Evolutionary conservation across 805 yeast species (phyloP).

Genomic region (Barnettozyma populi): DNA sequence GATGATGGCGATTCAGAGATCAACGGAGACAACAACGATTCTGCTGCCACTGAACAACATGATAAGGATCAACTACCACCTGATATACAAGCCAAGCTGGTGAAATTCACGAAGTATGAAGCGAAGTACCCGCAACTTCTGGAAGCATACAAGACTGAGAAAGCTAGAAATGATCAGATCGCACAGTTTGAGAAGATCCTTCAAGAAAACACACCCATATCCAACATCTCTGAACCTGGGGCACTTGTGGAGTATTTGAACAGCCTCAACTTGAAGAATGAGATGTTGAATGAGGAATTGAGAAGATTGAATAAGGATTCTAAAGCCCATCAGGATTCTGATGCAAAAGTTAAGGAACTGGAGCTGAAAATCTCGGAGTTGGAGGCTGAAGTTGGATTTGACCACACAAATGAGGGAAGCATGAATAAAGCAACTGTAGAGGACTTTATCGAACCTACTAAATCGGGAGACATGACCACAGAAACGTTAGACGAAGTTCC

Average conservation of each 20-base stretch:
- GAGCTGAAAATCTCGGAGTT: conserved; percentile 8
- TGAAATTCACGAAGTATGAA: conserved; percentile 81
- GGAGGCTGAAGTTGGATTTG: conserved; percentile 8
- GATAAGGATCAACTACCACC: conserved; percentile 37
- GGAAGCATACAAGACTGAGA: conserved; percentile 81
- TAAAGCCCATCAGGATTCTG: conserved; percentile 1
- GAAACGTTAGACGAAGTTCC: background rate
- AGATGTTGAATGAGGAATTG: conserved; percentile 61
- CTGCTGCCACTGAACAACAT: conserved; percentile 3
- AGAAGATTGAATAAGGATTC: conserved; percentile 29
- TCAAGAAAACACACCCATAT: conserved; percentile 75
- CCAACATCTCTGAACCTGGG: conserved; percentile 67
- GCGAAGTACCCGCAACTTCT: conserved; percentile 81
- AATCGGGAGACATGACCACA: background rate
- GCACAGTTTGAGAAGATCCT: conserved; percentile 61
- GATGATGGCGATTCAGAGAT: background rate
- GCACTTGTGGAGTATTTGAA: conserved; percentile 63
- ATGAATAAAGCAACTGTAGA: background rate
- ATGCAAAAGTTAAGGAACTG: conserved; percentile 5
- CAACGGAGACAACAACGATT: conserved; percentile 2
- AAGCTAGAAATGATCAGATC: conserved; percentile 56
- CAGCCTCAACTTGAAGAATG: conserved; percentile 54
- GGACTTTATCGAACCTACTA: no score
- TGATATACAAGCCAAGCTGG: conserved; percentile 54
- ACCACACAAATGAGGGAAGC: background rate